These are phyloP conservation scores for Rhododendron ferrugineum DNA, from an alignment of 148 eudicot genomes.

Conservation along the genomic window DNA sequence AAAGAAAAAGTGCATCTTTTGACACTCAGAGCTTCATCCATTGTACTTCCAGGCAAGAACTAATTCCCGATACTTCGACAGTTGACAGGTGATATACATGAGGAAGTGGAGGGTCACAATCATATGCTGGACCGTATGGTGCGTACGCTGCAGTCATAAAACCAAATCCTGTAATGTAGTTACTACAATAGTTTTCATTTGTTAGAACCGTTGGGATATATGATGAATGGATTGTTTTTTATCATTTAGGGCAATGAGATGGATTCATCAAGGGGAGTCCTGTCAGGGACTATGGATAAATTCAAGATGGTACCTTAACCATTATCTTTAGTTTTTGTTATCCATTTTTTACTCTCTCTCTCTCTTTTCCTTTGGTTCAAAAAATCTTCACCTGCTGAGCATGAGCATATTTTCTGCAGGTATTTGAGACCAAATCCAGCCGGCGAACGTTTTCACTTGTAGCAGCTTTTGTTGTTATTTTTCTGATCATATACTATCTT, in stretches of 20 bases:
- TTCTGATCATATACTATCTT: slow-evolving; percentile 76
- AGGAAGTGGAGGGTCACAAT: slow-evolving; percentile 89
- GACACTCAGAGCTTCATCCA: slow-evolving; percentile 5
- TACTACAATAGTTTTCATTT: neutral
- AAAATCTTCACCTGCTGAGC: neutral
- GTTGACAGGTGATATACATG: slow-evolving; percentile 88
- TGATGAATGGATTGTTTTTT: slow-evolving; percentile 9
- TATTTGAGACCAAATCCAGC: slow-evolving; percentile 92
- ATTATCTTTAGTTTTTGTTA: neutral
- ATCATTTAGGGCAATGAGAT: slow-evolving; percentile 71
- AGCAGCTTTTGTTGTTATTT: slow-evolving; percentile 69
- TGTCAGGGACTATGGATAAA: slow-evolving; percentile 92
- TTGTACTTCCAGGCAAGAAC: neutral
- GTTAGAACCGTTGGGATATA: neutral
- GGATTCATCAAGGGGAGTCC: slow-evolving; percentile 84
- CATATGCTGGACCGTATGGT: slow-evolving; percentile 90
- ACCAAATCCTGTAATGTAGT: neutral
- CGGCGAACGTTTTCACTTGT: slow-evolving; percentile 76
- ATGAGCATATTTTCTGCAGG: slow-evolving; percentile 29
- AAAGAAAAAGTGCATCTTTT: neutral
- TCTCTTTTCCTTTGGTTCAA: neutral
- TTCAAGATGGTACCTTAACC: slow-evolving; percentile 67
- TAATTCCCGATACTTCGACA: slow-evolving; percentile 26
- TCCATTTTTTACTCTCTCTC: neutral
- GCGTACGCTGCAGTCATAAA: slow-evolving; percentile 16